Base-by-base conservation (phyloP, 805 yeast species). In the Monosporozyma solicola region DNA sequence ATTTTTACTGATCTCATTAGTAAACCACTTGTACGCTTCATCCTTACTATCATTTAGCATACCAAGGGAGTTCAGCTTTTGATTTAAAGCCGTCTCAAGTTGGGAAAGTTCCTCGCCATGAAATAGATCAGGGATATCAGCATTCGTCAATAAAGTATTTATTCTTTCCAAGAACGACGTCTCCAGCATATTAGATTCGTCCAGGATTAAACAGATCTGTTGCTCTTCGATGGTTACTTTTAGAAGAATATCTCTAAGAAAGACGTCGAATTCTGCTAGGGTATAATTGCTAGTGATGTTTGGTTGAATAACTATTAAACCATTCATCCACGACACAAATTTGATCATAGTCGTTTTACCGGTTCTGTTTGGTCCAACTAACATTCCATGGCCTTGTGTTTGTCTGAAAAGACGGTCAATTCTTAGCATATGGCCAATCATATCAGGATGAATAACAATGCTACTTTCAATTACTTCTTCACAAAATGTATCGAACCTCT, bases 321-420 rank as follows among this genome's bases (percentile, higher is more conserved):
- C 97, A 64, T 87, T 86, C 70, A 90, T 80, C 98, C 98, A 92
- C 0, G 95, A 82, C 4, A 87, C 96, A 74, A 92, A 92, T 56
- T 82, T 79, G 0, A 86, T 74, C 51, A 90, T 61, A 0, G 91
- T 83, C 0, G 88, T 77, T 65, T 87, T 87, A 1, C 97, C 97
- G 58, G 90, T 80, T 1, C 95, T 79, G 51, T 88, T 78, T 1
- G 87, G 80, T 0, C 97, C 98, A 22, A 87, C 85, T 41, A 92
- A 65, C 57, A 92, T 87, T 74, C 87, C 67, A 66, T 92, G 98
- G 0, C 98, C 98, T 61, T 91, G 97, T 0, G 84, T 83, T 61
- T 89, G 95, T 51, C 83, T 77, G 49, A 92, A 66, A 0, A 88
- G 92, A 53, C 98, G 71, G 61, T 91, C 96, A 48, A 91, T 80